Evolutionary conservation across 1,284 basidiomycete genomes (phyloP), one percentile per base, ranked within the genome.

Genomic region (Papiliotrema flavescens): DNA sequence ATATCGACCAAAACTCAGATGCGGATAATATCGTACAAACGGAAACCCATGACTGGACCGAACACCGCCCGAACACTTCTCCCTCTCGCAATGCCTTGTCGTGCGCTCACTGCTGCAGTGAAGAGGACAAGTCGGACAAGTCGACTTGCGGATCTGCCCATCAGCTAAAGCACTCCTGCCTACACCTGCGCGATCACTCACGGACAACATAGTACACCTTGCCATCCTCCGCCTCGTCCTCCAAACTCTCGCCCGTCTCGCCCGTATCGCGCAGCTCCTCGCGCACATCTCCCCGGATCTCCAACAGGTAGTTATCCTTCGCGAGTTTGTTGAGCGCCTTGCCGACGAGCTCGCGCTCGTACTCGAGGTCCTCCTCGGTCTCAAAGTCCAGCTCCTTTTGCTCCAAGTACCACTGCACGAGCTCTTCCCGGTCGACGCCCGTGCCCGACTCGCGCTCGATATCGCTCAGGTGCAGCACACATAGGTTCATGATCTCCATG

Each of bases 331-430:
- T 84, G 59, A 98, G 74, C 67, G 96, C 87, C 79, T 98, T 98
- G 44, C 82, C 84, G 60, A 98, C 85, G 55, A 98, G 79, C 73
- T 90, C 88, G 65, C 86, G 88, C 79, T 98, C 90, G 63, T 89
- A 86, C 65, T 97, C 91, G n/a, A 96, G 79, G 69, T 95, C 88
- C 53, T 94, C 91, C 15, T 92, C 82, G 47, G 87, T 85, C 59
- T 88, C 84, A 46, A 98, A 80, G 61, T 92, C 87, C 35, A 82
- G 80, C 76, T 98, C 96, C 74, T 84, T 87, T 59, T 84, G 79
- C 78, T 98, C 93, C 50, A 98, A 82, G 74, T 98, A 98, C 93
- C 93, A 96, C 73, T 96, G 90, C 57, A 96, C 87, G 44, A 99
- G 81, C 68, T 94, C 92, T 60, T 94, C 89, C 47, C 86, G 82